phyloP scores from a whole-genome alignment of 192 early-diverging fungal genomes.

The Cladochytrium replicatum region DNA sequence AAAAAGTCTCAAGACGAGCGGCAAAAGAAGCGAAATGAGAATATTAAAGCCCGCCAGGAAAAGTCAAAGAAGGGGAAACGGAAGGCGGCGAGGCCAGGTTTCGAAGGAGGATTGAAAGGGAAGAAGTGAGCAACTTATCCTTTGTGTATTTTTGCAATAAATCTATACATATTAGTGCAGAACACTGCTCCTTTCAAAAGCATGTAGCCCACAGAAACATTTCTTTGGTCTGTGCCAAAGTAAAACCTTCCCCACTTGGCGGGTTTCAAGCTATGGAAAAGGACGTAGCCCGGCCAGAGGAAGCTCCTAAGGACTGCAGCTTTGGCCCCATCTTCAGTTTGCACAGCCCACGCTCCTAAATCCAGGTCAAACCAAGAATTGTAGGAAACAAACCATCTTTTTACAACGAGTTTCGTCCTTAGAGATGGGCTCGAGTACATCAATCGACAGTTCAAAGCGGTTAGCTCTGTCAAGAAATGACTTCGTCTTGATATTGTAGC shows the following conservation, averaged over 20 bases:
- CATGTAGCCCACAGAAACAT: constrained; percentile 46
- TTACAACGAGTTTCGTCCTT: constrained; percentile 38
- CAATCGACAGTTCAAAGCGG: constrained; percentile 40
- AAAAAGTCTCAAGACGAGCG: constrained; percentile 52
- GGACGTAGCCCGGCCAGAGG: constrained; percentile 47
- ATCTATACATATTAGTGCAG: too few species aligned
- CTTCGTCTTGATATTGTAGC: constrained; percentile 39
- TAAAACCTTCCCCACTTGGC: constrained; percentile 40
- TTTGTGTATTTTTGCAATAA: too few species aligned
- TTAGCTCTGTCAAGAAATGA: constrained; percentile 32
- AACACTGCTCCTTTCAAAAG: constrained; percentile 20
- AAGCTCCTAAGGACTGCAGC: constrained; percentile 35
- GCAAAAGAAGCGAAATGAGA: constrained; percentile 71
- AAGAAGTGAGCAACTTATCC: constrained; percentile 23
- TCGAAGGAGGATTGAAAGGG: constrained; percentile 26
- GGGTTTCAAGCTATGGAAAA: constrained; percentile 36
- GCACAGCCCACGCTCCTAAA: constrained; percentile 41
- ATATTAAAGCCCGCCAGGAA: constrained; percentile 73
- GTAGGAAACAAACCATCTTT: constrained; percentile 21
- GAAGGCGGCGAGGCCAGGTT: constrained; percentile 42
- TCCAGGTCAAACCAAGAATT: not conserved
- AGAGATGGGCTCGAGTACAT: constrained; percentile 42
- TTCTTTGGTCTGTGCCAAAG: constrained; percentile 37
- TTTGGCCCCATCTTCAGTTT: constrained; percentile 31
- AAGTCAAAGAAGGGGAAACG: constrained; percentile 63